Evolutionary conservation across 225 moss, liverwort and hornwort species (phyloP).

Genomic region (Bryum argenteum): DNA sequence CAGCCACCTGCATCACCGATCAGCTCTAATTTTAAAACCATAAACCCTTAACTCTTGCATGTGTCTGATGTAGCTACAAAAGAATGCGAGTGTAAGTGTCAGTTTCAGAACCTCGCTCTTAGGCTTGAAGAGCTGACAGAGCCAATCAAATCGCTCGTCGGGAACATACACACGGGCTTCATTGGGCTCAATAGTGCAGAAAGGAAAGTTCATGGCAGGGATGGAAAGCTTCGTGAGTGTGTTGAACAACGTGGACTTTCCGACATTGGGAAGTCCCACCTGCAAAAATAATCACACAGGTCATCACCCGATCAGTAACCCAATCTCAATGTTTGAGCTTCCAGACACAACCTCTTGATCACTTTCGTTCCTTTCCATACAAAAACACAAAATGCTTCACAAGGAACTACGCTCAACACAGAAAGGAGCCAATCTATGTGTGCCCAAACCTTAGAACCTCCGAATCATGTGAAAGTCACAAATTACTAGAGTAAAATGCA

Average conservation of each 20-base stretch:
- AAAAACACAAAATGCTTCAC: not conserved
- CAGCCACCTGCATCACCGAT: constrained; percentile 66
- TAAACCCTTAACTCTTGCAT: not conserved
- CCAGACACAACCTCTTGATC: no score
- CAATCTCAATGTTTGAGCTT: no score
- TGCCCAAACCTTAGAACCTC: not conserved
- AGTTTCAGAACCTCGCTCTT: constrained; percentile 80
- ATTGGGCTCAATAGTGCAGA: constrained; percentile 98
- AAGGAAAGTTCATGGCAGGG: constrained; percentile 96
- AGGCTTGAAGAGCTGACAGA: constrained; percentile 90
- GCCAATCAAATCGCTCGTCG: constrained; percentile 96
- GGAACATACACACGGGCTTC: constrained; percentile 96
- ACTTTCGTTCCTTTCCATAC: no score
- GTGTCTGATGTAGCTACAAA: no score
- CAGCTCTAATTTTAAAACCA: not conserved
- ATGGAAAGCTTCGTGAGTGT: constrained; percentile 91
- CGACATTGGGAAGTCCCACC: constrained; percentile 98
- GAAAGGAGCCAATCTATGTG: not conserved
- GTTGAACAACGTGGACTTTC: constrained; percentile 98
- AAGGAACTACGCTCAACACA: not conserved
- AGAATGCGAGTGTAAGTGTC: not conserved
- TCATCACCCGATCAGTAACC: no score
- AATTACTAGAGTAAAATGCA: not conserved
- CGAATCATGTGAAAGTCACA: not conserved
- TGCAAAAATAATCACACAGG: constrained; percentile 31